Evolutionary conservation across 108 stramenopile genomes (phyloP).

Genomic region (Cyclostephanos invisitatus): DNA sequence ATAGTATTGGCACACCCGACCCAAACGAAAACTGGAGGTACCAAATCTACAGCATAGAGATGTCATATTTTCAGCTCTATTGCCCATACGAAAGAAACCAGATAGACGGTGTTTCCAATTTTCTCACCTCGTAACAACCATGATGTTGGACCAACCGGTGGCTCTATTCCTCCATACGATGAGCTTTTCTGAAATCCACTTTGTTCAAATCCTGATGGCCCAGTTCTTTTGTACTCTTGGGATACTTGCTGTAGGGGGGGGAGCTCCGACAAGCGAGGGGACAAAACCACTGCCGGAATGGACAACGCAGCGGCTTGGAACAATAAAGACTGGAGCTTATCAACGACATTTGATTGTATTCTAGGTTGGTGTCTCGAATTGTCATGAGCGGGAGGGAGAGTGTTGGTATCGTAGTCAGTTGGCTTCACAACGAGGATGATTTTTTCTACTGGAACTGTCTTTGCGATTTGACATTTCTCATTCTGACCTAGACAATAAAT

Average conservation of each 20-base stretch:
- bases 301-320: conserved; percentile 52
- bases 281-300: conserved; percentile 59
- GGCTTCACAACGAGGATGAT: conserved; percentile 66
- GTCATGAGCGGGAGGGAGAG: conserved; percentile 43
- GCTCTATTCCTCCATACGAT: conserved; percentile 68
- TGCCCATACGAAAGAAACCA: not conserved
- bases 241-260: conserved; percentile 38
- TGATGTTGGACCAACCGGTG: conserved; percentile 71
- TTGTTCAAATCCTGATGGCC: conserved; percentile 56
- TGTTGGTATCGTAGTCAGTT: conserved; percentile 62
- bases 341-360: conserved; percentile 33
- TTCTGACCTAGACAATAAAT: conserved; percentile 50
- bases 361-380: conserved; percentile 22
- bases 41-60: conserved; percentile 48
- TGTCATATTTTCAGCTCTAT: not conserved
- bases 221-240: conserved; percentile 22
- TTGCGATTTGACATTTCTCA: conserved; percentile 16
- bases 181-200: conserved; percentile 65
- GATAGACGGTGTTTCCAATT: not conserved
- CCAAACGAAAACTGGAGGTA: conserved; percentile 73
- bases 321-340: conserved; percentile 54
- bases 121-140: conserved; percentile 58
- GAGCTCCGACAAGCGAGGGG: conserved; percentile 63
- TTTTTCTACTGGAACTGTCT: conserved; percentile 15
- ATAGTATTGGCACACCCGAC: conserved; percentile 48